Base-by-base conservation (phyloP, 768 basidiomycete species). In the Pulveroboletus sp. region DNA sequence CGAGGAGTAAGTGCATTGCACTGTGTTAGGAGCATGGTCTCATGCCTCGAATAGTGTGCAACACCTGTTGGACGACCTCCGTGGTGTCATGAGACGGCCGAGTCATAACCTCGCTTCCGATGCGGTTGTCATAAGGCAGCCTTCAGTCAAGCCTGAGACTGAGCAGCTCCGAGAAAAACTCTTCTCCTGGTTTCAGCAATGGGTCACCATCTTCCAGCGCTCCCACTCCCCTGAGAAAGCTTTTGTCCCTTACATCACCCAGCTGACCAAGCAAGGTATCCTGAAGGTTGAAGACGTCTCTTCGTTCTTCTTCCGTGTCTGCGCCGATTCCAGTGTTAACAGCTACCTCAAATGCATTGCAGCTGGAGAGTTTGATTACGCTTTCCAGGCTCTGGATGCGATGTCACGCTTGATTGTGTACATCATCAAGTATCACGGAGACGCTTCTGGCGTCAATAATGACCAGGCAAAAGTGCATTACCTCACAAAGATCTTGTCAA, bases 341-440 rank as follows among this genome's bases (percentile, higher is more conserved):
- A 86, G 82, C 64, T 98, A 94, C 71, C 71, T 83, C 67, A 85
- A 89, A 66, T 83, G 81, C 57, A 71, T 86, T 32, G 77, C 84
- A 24, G 73, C 82, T 9, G 85, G 86, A 39, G 87, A 92, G 60
- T 81, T 77, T 54, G 80, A 81, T 32, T 80, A 81, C 49, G 83
- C 89, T 21, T 97, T 94, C 75, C 93, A 91, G 65, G 89, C 93
- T 14, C 75, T 98, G 60, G 96, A 99, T 68, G 93, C 96, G 1
- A 83, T 97, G 76, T 92, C 95, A 33, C 83, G 93, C 56, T 76
- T 99, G 53, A 91, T 99, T 57, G 89, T 92, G 32, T 93, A 96
- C 69, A 94, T 99, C 72, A 93, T 98, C 81, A 98, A 98, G 74
- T 97, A 98, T 67, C 95, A 98, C 58, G 96, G 94, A 10, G 96